phyloP scores from a whole-genome alignment of 495 filamentous ascomycete genomes.

The Annulohypoxylon nitens region DNA sequence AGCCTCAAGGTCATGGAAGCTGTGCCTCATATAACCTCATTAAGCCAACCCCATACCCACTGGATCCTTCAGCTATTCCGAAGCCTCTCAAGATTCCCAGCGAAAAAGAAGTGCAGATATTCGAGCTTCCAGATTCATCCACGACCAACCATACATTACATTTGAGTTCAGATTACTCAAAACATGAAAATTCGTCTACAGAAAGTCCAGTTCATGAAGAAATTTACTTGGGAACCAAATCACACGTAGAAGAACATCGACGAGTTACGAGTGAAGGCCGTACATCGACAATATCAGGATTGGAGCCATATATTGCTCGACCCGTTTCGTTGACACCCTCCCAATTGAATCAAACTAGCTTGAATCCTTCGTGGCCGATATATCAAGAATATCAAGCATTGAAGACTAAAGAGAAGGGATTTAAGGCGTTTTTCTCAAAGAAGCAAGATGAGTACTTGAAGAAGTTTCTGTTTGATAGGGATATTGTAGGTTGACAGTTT shows the following conservation, averaged over 20 bases:
- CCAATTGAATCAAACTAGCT: neutral
- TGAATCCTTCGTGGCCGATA: conserved; percentile 19
- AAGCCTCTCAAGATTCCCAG: neutral
- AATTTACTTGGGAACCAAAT: neutral
- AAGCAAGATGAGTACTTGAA: conserved; percentile 19
- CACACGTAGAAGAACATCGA: neutral
- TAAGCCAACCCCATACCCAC: neutral
- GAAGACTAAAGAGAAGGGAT: conserved; percentile 10
- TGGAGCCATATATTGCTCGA: neutral
- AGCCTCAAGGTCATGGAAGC: neutral
- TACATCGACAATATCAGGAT: neutral
- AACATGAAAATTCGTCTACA: neutral
- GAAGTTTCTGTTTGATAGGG: conserved; percentile 19
- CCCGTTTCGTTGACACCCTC: neutral
- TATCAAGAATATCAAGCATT: conserved; percentile 7
- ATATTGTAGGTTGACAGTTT: conserved; percentile 21
- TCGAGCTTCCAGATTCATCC: neutral
- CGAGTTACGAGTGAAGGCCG: neutral
- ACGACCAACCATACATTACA: neutral
- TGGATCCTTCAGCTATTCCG: neutral
- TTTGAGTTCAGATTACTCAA: neutral
- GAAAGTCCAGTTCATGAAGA: neutral
- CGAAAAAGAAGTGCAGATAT: neutral
- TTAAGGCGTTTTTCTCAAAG: conserved; percentile 4
- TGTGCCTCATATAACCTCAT: neutral